Base-by-base conservation (phyloP, 371 early-diverging fungal species). In the Mucor racemosus region DNA sequence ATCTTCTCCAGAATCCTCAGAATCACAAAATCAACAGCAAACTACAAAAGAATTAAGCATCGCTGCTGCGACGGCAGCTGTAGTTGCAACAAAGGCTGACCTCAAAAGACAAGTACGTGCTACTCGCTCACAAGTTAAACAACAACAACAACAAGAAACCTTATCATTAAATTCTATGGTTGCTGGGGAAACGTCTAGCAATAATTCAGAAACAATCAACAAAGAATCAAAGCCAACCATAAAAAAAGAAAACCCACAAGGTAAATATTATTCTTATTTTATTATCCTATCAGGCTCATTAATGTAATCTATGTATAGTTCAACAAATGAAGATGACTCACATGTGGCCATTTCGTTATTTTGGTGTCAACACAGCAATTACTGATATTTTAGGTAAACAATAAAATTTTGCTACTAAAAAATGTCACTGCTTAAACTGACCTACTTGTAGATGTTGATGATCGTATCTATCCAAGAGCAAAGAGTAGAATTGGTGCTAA, bases 341-440 rank as follows among this genome's bases (percentile, higher is more conserved):
- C 50, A 80, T 88, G 85, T 95, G 92, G 92, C 96, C 96, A 10
- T 95, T 90, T 69, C 85, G 95, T 10, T 95, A 95, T 66, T 93
- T 93, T 82, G 94, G 94, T n/a, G 79, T 89, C 5, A 85, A 92
- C 66, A 88, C 90, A 4, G 83, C 90, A 39, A 76, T 89, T 26
- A 79, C 84, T 15, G 92, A 90, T 44, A 86, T 91, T 36, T 74
- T 91, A 60, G 89, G 90, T 84, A 85, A 71, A 41, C 11, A 33
- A 41, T 19, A 21, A 53, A 15, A 44, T 31, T 53, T 21, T 31
- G 13, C 3, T 10, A 21, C 53, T 53, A 13, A 7, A 35, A 48
- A 48, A 40, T 15, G 36, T 50, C 53, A 42, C 60, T 36, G 26
- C 19, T 19, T 17, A 38, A 53, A 53, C 13, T 17, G 58, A 34